Evolutionary conservation across 2,329 filamentous ascomycete genomes (phyloP).

Genomic region (Ambrosiella beaveri): DNA sequence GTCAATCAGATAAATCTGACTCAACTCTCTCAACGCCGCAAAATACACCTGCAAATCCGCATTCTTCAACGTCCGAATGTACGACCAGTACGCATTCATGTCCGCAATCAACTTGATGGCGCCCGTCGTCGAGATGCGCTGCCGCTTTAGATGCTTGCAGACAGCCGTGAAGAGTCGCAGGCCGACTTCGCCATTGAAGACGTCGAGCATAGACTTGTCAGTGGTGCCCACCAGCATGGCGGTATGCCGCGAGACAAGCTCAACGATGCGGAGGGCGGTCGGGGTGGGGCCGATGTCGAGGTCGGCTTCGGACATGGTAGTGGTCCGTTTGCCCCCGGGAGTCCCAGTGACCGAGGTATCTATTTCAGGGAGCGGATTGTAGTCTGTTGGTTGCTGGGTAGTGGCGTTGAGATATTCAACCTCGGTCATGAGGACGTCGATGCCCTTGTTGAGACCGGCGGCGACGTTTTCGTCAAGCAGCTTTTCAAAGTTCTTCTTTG

Average conservation of each 20-base stretch:
- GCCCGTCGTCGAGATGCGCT: conserved; percentile 77
- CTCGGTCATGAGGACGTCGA: conserved; percentile 96
- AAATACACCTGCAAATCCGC: conserved; percentile 78
- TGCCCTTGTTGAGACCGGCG: conserved; percentile 88
- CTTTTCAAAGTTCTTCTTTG: conserved; percentile 97
- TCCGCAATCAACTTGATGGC: conserved; percentile 88
- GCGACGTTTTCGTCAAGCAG: conserved; percentile 96
- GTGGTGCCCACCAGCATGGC: conserved; percentile 87
- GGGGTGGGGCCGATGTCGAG: conserved; percentile 49
- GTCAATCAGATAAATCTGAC: conserved; percentile 89
- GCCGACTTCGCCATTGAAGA: conserved; percentile 96
- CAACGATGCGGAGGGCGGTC: conserved; percentile 65
- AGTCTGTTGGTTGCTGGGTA: conserved; percentile 71
- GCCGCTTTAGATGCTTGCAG: conserved; percentile 94
- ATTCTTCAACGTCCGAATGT: conserved; percentile 67
- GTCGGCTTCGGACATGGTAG: conserved; percentile 20
- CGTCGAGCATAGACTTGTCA: conserved; percentile 94
- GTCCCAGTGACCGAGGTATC: conserved; percentile 5
- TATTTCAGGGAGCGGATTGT: conserved; percentile 48
- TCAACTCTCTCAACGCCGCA: conserved; percentile 74
- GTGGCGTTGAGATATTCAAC: conserved; percentile 90
- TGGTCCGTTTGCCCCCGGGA: neutral
- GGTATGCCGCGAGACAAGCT: conserved; percentile 75
- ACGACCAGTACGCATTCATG: conserved; percentile 84
- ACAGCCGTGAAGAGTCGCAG: conserved; percentile 78